A percentile compares a stretch with the other conserved stretches of the same genome.
Evolutionary conservation across 2,329 filamentous ascomycete species (phyloP).

Genomic region (Fusarium sp.): DNA sequence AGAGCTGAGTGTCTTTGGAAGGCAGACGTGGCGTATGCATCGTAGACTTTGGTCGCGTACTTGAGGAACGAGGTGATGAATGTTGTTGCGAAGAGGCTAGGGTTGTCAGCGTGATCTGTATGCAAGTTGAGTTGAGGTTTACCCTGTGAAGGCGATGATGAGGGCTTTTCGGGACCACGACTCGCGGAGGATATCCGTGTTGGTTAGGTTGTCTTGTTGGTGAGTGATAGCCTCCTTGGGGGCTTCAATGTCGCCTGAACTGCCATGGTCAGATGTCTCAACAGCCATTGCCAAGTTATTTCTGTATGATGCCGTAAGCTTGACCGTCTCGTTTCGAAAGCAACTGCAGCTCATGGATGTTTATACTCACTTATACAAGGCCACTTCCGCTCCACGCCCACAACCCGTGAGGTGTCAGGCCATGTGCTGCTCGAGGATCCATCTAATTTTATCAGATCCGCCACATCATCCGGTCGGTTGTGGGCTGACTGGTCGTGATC

Average conservation of each 20-base stretch:
- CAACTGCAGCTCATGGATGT: background rate
- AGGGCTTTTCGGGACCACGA: conserved; percentile 44
- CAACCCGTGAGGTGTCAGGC: conserved; percentile 9
- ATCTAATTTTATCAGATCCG: conserved; percentile 46
- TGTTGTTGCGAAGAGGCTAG: conserved; percentile 47
- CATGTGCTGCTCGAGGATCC: conserved; percentile 10
- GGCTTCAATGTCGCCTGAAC: conserved; percentile 30
- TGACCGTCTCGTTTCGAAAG: background rate
- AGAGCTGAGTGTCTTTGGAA: conserved; percentile 62
- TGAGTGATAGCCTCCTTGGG: conserved; percentile 7
- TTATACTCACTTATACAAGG: conserved; percentile 14
- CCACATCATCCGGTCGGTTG: conserved; percentile 6
- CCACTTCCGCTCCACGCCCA: conserved; percentile 28
- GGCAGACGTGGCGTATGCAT: conserved; percentile 49
- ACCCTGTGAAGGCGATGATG: conserved; percentile 43
- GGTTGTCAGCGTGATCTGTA: background rate
- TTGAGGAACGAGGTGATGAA: conserved; percentile 48
- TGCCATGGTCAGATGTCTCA: conserved; percentile 24
- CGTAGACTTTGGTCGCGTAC: conserved; percentile 49
- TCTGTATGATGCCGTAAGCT: too few species aligned
- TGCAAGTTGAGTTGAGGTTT: background rate
- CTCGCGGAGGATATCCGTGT: conserved; percentile 37
- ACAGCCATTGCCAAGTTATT: conserved; percentile 15
- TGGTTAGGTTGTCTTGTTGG: conserved; percentile 1
- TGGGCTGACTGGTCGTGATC: conserved; percentile 11